Evolutionary conservation across 2,329 filamentous ascomycete species (phyloP).

Genomic region (Drechmeria coniospora): DNA sequence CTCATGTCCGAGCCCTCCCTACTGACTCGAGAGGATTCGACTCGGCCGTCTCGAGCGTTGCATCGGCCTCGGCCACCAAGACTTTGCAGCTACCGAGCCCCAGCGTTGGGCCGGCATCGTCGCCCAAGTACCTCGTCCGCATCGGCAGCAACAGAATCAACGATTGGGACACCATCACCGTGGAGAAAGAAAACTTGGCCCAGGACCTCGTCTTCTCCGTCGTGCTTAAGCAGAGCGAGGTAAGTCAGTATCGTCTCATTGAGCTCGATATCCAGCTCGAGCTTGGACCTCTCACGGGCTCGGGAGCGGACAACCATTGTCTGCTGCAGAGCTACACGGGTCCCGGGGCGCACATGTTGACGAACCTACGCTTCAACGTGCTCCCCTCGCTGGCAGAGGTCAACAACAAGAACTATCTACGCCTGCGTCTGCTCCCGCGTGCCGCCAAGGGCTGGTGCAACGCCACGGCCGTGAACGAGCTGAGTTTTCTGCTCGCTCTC

Average conservation of each 20-base stretch:
- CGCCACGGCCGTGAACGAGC: not conserved
- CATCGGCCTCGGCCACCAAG: not conserved
- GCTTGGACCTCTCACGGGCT: not conserved
- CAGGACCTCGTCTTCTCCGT: constrained; percentile 6
- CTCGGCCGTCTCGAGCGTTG: no score
- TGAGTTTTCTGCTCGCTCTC: constrained; percentile 2
- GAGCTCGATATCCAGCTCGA: constrained; percentile 3
- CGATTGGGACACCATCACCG: not conserved
- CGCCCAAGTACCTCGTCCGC: constrained; percentile 1
- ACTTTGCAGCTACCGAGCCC: not conserved
- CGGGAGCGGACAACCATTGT: not conserved
- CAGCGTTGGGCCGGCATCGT: not conserved
- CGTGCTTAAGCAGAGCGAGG: not conserved
- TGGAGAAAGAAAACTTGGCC: not conserved
- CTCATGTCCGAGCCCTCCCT: not conserved
- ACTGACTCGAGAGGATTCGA: no score
- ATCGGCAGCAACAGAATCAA: not conserved
- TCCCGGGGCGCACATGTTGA: constrained; percentile 5
- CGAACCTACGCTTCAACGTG: constrained; percentile 8
- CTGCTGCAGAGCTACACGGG: constrained; percentile 5
- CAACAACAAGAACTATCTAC: not conserved
- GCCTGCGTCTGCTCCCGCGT: constrained; percentile 2
- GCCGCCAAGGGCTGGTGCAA: constrained; percentile 3
- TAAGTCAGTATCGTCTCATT: constrained; percentile 3
- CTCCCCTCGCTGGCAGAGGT: not conserved